Base-by-base conservation (phyloP, 2,329 filamentous ascomycete species). In the Cercospora sp. region DNA sequence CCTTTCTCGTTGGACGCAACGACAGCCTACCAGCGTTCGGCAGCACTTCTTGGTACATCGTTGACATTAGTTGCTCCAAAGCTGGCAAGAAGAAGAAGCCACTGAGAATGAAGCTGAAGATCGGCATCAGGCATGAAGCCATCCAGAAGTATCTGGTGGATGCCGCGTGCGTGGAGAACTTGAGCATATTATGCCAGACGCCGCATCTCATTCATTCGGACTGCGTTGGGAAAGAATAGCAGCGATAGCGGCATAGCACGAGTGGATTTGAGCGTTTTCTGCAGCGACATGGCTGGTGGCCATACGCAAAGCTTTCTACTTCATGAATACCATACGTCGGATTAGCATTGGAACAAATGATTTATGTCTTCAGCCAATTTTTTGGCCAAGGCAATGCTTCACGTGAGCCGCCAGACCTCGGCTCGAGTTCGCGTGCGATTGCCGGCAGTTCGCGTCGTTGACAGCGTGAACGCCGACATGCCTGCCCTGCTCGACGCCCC, bases 401-500 rank as follows among this genome's bases (percentile, higher is more conserved):
- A 53, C 23, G 48, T 28, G 48, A 53, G 48, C 48, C 48, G 23
- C 23, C 36, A 62, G 45, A 63, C 61, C 61, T 63, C 61, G 61
- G 61, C 61, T 55, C 39, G 23, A 63, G 2, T 12, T 31, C 61
- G 61, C 45, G 61, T 20, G 9, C n/a, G 36, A 63, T 63, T 36
- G 61, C 61, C 45, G 61, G 61, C 61, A 63, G 42, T 55, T 63
- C 61, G 61, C 61, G 60, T 63, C 23, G 28, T 60, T 39, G 60
- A 63, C 60, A 63, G 26, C 31, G 18, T 53, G 48, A 53, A 53
- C 48, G 20, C 18, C 48, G 48, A 53, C 20, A 26, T 53, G 48
- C 48, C 20, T 28, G 23, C 12, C 48, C 48, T 26, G 48, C 48
- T 53, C 48, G 23, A 53, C 48, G 48, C 48, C 12, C 48, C n/a